Percentiles rank a stretch among this genome's conserved stretches.
phyloP scores from a whole-genome alignment of 1,139 yeast genomes.

The Hemisphaericaspora xylanilytica region DNA sequence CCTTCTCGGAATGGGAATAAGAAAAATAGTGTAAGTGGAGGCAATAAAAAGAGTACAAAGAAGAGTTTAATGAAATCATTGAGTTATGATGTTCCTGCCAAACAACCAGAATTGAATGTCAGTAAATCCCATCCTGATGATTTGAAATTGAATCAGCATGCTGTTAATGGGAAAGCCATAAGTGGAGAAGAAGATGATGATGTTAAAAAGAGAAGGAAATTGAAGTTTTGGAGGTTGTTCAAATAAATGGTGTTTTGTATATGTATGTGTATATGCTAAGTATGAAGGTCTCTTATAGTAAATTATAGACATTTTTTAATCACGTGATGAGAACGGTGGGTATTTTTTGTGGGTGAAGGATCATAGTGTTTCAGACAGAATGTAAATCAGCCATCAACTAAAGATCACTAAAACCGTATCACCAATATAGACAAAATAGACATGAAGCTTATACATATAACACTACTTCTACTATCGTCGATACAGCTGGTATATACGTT shows the following conservation, averaged over 20 bases:
- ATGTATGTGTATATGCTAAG: no score
- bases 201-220: constrained; percentile 24
- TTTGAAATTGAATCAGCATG: constrained; percentile 20
- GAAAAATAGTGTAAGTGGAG: background rate
- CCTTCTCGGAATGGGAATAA: constrained; percentile 8
- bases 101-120: constrained; percentile 36
- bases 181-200: constrained; percentile 8
- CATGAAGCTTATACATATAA: background rate
- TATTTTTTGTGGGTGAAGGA: no score
- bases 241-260: constrained; percentile 10
- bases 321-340: no score
- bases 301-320: no score
- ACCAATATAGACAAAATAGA: no score
- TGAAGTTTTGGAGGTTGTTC: constrained; percentile 40
- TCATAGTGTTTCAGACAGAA: no score
- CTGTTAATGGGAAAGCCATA: background rate
- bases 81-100: constrained; percentile 11
- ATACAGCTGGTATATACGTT: background rate
- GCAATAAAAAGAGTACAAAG: no score
- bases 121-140: constrained; percentile 41
- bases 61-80: constrained; percentile 10
- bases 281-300: no score
- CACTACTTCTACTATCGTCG: background rate
- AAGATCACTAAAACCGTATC: no score
- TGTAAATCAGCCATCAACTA: no score